Conservation (phyloP, 2,329 filamentous ascomycete genomes). For the Elsinoe arachidis region DNA sequence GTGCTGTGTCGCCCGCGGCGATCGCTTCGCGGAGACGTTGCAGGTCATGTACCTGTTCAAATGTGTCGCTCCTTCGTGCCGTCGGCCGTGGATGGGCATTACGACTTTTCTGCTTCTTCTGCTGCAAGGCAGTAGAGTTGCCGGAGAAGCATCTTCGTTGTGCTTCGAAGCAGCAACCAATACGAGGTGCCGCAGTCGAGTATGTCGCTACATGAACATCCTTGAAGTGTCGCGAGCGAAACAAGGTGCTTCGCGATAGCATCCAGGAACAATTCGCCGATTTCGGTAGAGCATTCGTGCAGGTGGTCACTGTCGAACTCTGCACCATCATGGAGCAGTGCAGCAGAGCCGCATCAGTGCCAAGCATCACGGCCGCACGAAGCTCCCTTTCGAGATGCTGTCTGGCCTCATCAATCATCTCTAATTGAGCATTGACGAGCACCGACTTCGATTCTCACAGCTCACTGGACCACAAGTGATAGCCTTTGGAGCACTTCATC, state of each 20-base stretch:
- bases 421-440: background rate
- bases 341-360: slow-evolving; percentile 1
- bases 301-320: background rate
- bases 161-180: too few species aligned
- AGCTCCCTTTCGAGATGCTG: slow-evolving; percentile 5
- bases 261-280: background rate
- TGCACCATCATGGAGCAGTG: background rate
- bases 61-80: too few species aligned
- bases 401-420: background rate
- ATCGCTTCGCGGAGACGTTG: slow-evolving; percentile 19
- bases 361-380: background rate
- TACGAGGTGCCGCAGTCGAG: background rate
- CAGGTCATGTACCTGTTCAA: background rate
- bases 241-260: background rate
- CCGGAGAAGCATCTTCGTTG: too few species aligned
- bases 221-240: background rate
- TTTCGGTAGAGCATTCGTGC: background rate
- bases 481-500: background rate
- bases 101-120: too few species aligned
- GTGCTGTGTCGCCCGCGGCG: slow-evolving; percentile 15
- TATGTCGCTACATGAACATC: background rate
- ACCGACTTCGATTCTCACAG: background rate
- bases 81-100: too few species aligned
- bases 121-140: too few species aligned
- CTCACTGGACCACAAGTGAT: background rate